Conservation (phyloP, 768 basidiomycete species). For the Naganishia friedmannii region DNA sequence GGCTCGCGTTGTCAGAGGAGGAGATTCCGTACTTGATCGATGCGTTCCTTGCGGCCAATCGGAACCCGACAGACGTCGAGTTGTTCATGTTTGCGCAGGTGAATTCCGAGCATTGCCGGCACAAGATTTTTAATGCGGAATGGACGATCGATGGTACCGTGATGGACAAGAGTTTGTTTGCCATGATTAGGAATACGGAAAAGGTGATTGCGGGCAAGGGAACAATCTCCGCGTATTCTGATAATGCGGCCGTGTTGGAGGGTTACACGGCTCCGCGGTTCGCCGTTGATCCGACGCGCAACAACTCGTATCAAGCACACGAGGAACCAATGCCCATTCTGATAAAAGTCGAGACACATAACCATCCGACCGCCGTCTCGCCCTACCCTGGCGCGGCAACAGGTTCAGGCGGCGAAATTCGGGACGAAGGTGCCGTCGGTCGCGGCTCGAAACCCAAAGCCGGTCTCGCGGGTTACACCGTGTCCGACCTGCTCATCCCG, state of each 20-base stretch:
- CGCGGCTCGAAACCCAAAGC: conserved; percentile 95
- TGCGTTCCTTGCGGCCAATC: conserved; percentile 76
- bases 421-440: conserved; percentile 95
- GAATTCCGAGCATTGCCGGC: conserved; percentile 99
- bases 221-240: conserved; percentile 94
- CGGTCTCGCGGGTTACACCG: conserved; percentile 86
- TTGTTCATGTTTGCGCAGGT: conserved; percentile 99
- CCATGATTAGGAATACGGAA: conserved; percentile 97
- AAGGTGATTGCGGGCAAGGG: conserved; percentile 63
- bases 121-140: conserved; percentile 98
- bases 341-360: conserved; percentile 98
- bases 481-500: conserved; percentile 88
- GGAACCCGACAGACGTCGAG: conserved; percentile 94
- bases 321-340: conserved; percentile 79
- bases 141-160: conserved; percentile 79
- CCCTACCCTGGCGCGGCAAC: conserved; percentile 98
- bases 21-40: conserved; percentile 90
- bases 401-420: conserved; percentile 95
- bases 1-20: conserved; percentile 81
- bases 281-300: conserved; percentile 52
- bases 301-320: conserved; percentile 59
- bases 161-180: conserved; percentile 74
- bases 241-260: conserved; percentile 91
- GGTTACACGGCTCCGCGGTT: conserved; percentile 76
- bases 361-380: conserved; percentile 97